These are phyloP conservation scores for Lactarius pseudohatsudake DNA, from an alignment of 768 basidiomycete genomes.

Conservation along the genomic window DNA sequence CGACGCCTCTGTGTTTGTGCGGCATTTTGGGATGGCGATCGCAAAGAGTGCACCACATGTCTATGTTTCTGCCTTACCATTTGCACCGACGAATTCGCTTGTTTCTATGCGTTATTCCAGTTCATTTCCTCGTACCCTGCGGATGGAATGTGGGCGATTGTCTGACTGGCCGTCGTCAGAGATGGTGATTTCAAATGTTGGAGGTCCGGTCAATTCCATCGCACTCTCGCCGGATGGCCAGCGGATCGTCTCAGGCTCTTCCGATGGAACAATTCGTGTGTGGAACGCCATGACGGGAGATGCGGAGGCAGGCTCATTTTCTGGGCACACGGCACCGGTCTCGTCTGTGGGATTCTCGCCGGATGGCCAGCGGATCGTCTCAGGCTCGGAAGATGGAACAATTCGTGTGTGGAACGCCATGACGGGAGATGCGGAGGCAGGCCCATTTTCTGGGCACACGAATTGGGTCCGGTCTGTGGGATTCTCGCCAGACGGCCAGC, in stretches of 20 bases:
- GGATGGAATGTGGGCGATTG: neutral
- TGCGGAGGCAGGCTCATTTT: too few relatives aligned
- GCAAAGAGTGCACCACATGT: neutral
- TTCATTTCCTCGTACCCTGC: neutral
- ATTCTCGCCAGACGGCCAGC: too few relatives aligned
- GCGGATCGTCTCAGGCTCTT: too few relatives aligned
- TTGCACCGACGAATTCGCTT: neutral
- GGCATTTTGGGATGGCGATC: neutral
- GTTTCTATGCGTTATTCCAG: neutral
- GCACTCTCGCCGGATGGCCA: neutral
- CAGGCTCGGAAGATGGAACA: too few relatives aligned
- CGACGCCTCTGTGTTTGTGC: neutral
- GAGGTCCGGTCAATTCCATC: neutral
- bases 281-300: too few relatives aligned
- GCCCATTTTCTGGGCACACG: too few relatives aligned
- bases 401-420: too few relatives aligned
- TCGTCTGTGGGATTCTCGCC: neutral
- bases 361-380: too few relatives aligned
- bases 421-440: too few relatives aligned
- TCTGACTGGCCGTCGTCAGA: neutral
- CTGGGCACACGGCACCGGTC: too few relatives aligned
- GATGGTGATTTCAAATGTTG: neutral
- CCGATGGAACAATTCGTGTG: too few relatives aligned
- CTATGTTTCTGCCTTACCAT: neutral
- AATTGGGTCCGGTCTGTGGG: too few relatives aligned